Evolutionary conservation across 495 filamentous ascomycete species (phyloP).

Genomic region (Penicillium ucsense): DNA sequence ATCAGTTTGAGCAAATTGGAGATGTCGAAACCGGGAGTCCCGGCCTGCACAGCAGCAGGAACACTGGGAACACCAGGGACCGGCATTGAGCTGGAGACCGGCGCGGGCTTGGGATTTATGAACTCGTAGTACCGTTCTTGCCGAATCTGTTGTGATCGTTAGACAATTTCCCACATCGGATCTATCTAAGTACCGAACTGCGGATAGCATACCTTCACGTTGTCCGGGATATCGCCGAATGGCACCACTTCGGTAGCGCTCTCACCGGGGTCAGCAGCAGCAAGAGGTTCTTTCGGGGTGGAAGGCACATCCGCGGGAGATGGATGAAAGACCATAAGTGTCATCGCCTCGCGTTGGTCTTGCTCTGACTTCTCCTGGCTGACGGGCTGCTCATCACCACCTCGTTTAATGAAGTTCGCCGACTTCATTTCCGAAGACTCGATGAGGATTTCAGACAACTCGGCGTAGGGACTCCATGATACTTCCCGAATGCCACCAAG

Average conservation of each 20-base stretch:
- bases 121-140: slow-evolving; percentile 35
- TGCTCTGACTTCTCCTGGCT: slow-evolving; percentile 61
- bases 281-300: slow-evolving; percentile 62
- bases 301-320: slow-evolving; percentile 64
- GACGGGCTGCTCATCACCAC: slow-evolving; percentile 46
- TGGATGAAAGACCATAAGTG: slow-evolving; percentile 75
- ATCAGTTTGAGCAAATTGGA: slow-evolving; percentile 39
- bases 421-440: slow-evolving; percentile 36
- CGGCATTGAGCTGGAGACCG: slow-evolving; percentile 12
- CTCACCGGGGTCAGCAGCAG: slow-evolving; percentile 33
- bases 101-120: slow-evolving; percentile 27
- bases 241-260: slow-evolving; percentile 19
- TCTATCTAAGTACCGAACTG: no score
- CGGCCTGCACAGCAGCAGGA: not conserved
- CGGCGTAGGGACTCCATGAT: slow-evolving; percentile 32
- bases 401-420: slow-evolving; percentile 49
- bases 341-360: slow-evolving; percentile 62
- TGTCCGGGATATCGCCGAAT: slow-evolving; percentile 42
- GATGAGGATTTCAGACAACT: slow-evolving; percentile 48
- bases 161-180: not conserved
- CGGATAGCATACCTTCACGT: slow-evolving; percentile 32
- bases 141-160: slow-evolving; percentile 23
- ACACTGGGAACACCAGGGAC: slow-evolving; percentile 7
- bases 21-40: slow-evolving; percentile 33
- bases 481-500: slow-evolving; percentile 42